Evolutionary conservation across 1,284 basidiomycete genomes (phyloP).

Genomic region (Trichosporon inkin): DNA sequence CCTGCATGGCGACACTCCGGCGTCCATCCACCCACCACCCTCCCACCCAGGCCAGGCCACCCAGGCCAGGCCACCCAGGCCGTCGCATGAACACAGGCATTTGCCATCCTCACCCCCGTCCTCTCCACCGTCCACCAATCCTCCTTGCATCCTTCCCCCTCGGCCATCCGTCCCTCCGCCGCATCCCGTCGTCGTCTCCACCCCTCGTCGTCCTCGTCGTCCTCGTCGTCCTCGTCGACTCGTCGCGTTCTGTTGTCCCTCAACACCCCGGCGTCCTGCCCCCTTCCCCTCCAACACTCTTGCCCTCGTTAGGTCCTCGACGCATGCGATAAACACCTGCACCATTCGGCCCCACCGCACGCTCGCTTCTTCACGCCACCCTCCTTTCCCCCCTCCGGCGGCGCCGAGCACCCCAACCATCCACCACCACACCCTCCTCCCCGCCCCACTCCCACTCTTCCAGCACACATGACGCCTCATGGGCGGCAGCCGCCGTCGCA

Average conservation of each 20-base stretch:
- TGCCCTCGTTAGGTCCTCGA: neutral
- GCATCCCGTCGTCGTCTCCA: neutral
- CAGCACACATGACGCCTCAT: slow-evolving; percentile 23
- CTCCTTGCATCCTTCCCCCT: neutral
- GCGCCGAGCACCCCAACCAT: neutral
- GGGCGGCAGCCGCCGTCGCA: slow-evolving; percentile 27
- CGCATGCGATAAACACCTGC: slow-evolving; percentile 4
- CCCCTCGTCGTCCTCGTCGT: too few relatives aligned
- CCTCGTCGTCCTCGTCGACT: too few relatives aligned
- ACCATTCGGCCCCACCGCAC: neutral
- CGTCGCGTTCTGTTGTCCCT: neutral
- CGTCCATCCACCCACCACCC: neutral
- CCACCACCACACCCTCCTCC: neutral
- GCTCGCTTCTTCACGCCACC: slow-evolving; percentile 1
- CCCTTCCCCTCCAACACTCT: neutral
- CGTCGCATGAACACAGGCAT: too few relatives aligned
- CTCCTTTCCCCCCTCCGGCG: neutral
- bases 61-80: neutral
- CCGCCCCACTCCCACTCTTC: neutral
- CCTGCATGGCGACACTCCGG: neutral
- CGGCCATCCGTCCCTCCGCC: neutral
- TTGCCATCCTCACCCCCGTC: slow-evolving; percentile 4
- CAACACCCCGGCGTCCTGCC: neutral
- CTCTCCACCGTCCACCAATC: too few relatives aligned
- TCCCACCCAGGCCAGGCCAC: neutral